Conservation (phyloP, 108 stramenopile species). For the Epipyxis sp. region DNA sequence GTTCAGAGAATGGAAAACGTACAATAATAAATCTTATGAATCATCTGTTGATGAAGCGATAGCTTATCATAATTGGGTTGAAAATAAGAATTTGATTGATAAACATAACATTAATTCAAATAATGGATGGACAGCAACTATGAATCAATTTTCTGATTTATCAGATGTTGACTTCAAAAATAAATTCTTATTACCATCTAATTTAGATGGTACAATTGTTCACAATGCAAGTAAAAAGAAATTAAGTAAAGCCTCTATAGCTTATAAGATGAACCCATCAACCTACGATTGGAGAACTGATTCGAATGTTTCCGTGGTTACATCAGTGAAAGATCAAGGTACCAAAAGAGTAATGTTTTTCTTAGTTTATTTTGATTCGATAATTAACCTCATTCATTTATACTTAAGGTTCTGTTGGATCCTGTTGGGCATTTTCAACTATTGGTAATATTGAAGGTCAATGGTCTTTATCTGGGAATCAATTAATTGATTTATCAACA, state of each 20-base stretch:
- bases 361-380: too few relatives aligned
- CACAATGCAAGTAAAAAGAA: background rate
- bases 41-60: background rate
- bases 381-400: too few relatives aligned
- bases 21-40: background rate
- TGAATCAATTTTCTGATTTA: background rate
- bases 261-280: slow-evolving; percentile 44
- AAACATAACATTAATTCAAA: background rate
- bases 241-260: background rate
- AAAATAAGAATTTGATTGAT: background rate
- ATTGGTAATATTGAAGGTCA: slow-evolving; percentile 28
- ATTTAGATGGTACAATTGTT: background rate
- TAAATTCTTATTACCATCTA: background rate
- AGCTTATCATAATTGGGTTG: background rate
- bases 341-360: too few relatives aligned
- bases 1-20: background rate
- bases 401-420: too few relatives aligned
- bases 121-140: background rate
- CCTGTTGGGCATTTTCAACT: slow-evolving; percentile 24
- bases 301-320: slow-evolving; percentile 33
- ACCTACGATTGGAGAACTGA: slow-evolving; percentile 68
- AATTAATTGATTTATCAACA: background rate
- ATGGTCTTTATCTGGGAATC: background rate
- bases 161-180: background rate
- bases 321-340: slow-evolving; percentile 66